A percentile compares a stretch with the other conserved stretches of the same genome.
Evolutionary conservation across 2,329 filamentous ascomycete species (phyloP).

Genomic region (Calonectria naviculata): DNA sequence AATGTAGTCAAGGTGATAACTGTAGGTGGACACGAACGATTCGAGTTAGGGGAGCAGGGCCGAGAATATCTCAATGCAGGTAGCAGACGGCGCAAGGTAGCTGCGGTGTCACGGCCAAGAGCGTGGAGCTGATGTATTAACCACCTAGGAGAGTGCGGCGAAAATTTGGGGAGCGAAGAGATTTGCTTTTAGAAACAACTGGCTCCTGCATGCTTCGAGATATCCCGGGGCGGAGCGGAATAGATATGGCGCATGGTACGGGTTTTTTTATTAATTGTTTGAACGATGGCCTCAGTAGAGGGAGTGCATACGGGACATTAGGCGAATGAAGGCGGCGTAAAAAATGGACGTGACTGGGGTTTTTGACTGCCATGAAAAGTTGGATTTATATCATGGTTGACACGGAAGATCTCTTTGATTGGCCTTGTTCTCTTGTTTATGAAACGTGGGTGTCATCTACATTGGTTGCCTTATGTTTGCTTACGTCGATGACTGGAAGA

Average conservation of each 20-base stretch:
- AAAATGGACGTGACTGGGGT: constrained; percentile 21
- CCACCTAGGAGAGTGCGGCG: neutral
- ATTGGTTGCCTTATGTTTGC: neutral
- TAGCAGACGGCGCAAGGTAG: constrained; percentile 52
- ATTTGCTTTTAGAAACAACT: constrained; percentile 1
- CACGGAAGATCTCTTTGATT: neutral
- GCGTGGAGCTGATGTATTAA: constrained; percentile 35
- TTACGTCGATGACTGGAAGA: neutral
- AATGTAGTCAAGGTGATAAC: constrained; percentile 79
- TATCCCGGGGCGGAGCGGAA: constrained; percentile 25
- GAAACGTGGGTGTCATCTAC: neutral
- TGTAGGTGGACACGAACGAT: constrained; percentile 70
- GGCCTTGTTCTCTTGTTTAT: neutral
- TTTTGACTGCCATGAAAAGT: constrained; percentile 24
- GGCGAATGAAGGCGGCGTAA: constrained; percentile 9
- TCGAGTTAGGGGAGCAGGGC: constrained; percentile 56
- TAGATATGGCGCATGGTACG: constrained; percentile 33
- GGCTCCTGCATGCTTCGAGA: constrained; percentile 14
- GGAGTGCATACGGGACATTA: neutral
- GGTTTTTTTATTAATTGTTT: constrained; percentile 25
- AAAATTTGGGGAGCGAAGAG: neutral
- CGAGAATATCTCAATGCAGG: constrained; percentile 48
- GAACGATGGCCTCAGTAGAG: constrained; percentile 14
- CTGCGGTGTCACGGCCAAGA: constrained; percentile 31
- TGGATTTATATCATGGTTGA: neutral